Conservation (phyloP, 164 flowering plant genomes). For the Euptelea pleiosperma region DNA sequence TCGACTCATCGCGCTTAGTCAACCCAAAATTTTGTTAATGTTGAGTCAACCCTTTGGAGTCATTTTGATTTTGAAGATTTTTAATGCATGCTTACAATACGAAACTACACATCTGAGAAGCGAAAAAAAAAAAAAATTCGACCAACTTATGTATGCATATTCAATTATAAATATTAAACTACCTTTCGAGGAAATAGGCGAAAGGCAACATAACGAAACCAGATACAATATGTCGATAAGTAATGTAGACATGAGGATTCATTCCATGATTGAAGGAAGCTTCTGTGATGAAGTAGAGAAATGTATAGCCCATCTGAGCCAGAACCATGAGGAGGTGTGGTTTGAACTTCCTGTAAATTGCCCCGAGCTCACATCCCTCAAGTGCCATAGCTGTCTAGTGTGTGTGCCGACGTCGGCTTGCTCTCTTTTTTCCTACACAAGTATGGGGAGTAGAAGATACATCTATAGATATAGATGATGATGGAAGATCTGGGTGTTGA, state of each 20-base stretch:
- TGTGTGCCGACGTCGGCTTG: not conserved
- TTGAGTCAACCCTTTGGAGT: too few species aligned
- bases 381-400: conserved; percentile 14
- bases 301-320: conserved; percentile 62
- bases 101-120: not conserved
- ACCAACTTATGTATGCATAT: not conserved
- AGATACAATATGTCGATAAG: conserved; percentile 58
- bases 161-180: not conserved
- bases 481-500: conserved; percentile 7
- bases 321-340: conserved; percentile 66
- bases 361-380: not conserved
- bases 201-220: conserved; percentile 60
- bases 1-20: too few species aligned
- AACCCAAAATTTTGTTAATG: too few species aligned
- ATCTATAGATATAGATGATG: conserved; percentile 12
- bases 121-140: not conserved
- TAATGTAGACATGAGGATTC: conserved; percentile 74
- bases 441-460: not conserved
- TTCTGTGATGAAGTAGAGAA: conserved; percentile 66
- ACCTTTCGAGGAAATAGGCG: conserved; percentile 84
- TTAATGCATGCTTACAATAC: not conserved
- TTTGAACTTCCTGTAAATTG: conserved; percentile 39
- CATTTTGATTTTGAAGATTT: too few species aligned
- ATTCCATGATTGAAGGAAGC: conserved; percentile 87
- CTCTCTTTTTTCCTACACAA: not conserved